Base-by-base conservation (phyloP, 148 eudicot genomes). In the Amaranthus hypochondriacus region DNA sequence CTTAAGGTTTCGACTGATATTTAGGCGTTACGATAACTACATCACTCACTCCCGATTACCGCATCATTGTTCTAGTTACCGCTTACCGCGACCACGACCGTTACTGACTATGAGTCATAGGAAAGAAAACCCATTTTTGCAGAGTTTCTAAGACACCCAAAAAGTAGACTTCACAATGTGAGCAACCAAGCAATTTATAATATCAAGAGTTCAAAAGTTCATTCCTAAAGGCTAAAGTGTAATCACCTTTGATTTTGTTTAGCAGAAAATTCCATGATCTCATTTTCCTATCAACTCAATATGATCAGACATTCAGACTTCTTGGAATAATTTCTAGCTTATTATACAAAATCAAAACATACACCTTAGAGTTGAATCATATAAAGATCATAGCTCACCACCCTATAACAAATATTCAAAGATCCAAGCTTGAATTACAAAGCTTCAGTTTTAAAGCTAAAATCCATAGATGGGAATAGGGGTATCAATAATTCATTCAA, bases 91-190 rank as follows among this genome's bases (percentile, higher is more conserved):
- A 18, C 18, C 18, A 18, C 18, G 18, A 18, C 18, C 18, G 18
- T 18, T 18, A 18, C 18, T 18, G 18, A 18, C 18, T 18, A 18
- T 18, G 18, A 18, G 18, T 18, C 18, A 18, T 18, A 51, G 67
- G 75, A 49, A 28, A 62, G 42, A 5, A n/a, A 51, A 15, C 12
- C 73, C 56, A 44, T 56, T 43, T 4, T 12, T 49, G 50, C 48
- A n/a, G 8, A 28, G 5, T 39, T 75, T 4, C 71, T 12, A 43
- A 46, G 13, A 56, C 49, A 8, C 56, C 48, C 13, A 56, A 67
- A 56, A 43, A 42, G 59, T 64, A 53, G 70, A 73, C 62, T 54
- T 44, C 61, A 73, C 58, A 62, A 69, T 51, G 59, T 9, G 42
- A 18, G 11, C 46, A 64, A 64, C 5, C 49, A 50, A 21, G 12